Evolutionary conservation across 2,329 filamentous ascomycete species (phyloP), one percentile per base, ranked within the genome.

Genomic region (Penicillium sclerotiorum): DNA sequence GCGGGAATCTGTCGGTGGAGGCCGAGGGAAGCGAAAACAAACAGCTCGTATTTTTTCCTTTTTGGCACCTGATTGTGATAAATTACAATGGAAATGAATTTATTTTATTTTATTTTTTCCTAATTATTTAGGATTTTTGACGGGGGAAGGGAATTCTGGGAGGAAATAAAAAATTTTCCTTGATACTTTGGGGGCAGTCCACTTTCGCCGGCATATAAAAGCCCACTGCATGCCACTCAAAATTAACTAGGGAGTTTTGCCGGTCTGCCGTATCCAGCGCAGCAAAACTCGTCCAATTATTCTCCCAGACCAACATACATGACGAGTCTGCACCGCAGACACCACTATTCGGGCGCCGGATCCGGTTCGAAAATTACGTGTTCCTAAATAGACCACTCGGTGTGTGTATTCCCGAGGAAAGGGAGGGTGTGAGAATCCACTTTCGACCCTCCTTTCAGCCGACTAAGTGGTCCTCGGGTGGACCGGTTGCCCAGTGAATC

Each of bases 401-500:
- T 62, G 57, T 56, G 55, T 47, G 47, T 40, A 45, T 50, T 58
- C 42, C 59, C 59, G 55, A 59, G 49, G 49, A 53, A 46, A 52
- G 51, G 49, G 46, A 50, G 52, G 32, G 15, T 18, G 15, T 35
- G 36, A 30, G 38, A 9, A 28, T 45, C 50, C 53, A 53, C 48
- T 33, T 46, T 32, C 25, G 22, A 32, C 42, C 21, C 54, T 50
- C 52, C 58, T 52, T 58, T 57, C 49, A 52, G 30, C 53, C 41
- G 41, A 45, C 41, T n/a, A 35, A 36, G 41, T 32, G 28, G 28
- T 23, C 28, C 28, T 22, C 28, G 23, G 33, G 33, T 46, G 33
- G 43, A 22, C 50, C 47, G 54, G 58, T 59, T 58, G 58, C 54
- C 59, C 59, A 61, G 58, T 62, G 42, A 59, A 40, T 49, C 49